Evolutionary conservation across 2,329 filamentous ascomycete genomes (phyloP).

Genomic region (Mycosphaerella sp.): DNA sequence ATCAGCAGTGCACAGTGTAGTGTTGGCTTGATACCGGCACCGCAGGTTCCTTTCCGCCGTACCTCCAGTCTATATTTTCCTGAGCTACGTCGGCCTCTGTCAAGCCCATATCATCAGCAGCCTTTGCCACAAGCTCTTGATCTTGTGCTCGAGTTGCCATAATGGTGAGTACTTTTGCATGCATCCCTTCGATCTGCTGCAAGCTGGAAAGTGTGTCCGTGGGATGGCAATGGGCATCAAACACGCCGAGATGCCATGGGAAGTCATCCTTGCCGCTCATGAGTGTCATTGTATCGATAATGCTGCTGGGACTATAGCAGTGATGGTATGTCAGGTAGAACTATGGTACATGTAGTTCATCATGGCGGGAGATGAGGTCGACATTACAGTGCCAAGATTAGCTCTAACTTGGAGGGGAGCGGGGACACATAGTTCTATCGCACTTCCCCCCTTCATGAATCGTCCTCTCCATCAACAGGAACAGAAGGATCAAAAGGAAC

Average conservation of each 20-base stretch:
- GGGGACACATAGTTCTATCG: too few species aligned
- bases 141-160: conserved; percentile 75
- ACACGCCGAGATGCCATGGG: conserved; percentile 66
- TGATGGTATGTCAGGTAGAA: too few species aligned
- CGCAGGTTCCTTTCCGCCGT: conserved; percentile 24
- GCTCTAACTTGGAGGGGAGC: too few species aligned
- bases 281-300: conserved; percentile 23
- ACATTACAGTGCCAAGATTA: too few species aligned
- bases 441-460: too few species aligned
- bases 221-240: conserved; percentile 78
- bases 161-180: conserved; percentile 58
- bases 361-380: too few species aligned
- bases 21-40: neutral
- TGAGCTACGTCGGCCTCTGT: conserved; percentile 20
- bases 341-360: too few species aligned
- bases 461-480: too few species aligned
- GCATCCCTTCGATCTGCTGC: conserved; percentile 57
- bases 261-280: conserved; percentile 35
- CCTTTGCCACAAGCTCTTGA: conserved; percentile 62
- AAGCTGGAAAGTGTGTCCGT: conserved; percentile 67
- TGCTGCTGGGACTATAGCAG: too few species aligned
- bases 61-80: conserved; percentile 30
- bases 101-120: conserved; percentile 53
- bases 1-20: neutral
- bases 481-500: too few species aligned